Base-by-base conservation (phyloP, 345 rosid species). In the Eucalyptus coolabah region DNA sequence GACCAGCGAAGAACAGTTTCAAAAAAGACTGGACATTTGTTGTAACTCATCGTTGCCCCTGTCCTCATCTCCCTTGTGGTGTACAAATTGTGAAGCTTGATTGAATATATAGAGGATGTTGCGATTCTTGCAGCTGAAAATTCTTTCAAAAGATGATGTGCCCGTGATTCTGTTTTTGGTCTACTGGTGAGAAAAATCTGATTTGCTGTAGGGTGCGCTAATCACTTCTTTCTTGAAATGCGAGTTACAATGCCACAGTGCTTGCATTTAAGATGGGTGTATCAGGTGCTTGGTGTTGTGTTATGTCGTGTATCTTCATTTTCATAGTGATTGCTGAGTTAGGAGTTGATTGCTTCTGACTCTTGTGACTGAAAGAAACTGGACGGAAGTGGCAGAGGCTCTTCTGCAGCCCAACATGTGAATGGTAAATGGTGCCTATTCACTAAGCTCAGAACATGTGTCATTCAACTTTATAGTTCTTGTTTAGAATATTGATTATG, bases 21-120 rank as follows among this genome's bases (percentile, higher is more conserved):
- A 69, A 3, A 89, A 86, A 83, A 94, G 95, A 91, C 89, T 97
- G 94, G 96, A 96, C 90, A 93, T 93, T 54, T 96, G 97, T 93
- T 91, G 95, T 92, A 93, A 93, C 91, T 93, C 97, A 89, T 94
- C 95, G 3, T 88, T 96, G 92, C 99, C 98, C 23, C 86, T 92
- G 87, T 94, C 91, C 54, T 89, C 91, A 87, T 95, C 98, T 40
- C 94, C 97, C 87, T 92, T 95, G 93, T 95, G 88, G 89, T 92
- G 93, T 92, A 91, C 91, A 95, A 87, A 94, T 85, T 92, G 44
- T 87, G 87, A 88, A 89, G 37, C 59, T 92, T 90, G 72, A 87
- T 54, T 59, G n/a, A 51, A 86, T 54, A 86, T 92, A 90, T 91
- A 92, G 91, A 90, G 44, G 86, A 87, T 34, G 49, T 53, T n/a